Percentiles rank a stretch among this genome's conserved stretches.
phyloP scores from a whole-genome alignment of 805 yeast species.

The Saccharomycopsis synnaedendra region DNA sequence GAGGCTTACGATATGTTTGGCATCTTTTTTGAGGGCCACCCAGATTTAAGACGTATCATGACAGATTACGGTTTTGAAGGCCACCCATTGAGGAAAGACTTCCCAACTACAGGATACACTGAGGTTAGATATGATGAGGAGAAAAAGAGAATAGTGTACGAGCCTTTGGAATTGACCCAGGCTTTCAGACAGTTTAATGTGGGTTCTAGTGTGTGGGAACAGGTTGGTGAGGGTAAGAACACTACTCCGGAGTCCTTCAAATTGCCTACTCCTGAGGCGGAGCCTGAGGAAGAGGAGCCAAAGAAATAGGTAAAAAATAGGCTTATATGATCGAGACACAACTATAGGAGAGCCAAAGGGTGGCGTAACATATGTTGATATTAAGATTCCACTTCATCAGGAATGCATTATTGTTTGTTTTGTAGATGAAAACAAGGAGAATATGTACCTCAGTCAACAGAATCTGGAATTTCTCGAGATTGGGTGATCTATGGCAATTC shows the following conservation, averaged over 20 bases:
- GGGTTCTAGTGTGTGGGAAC: conserved; percentile 87
- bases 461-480: no score
- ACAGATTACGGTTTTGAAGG: conserved; percentile 92
- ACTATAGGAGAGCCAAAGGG: background rate
- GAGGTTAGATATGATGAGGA: conserved; percentile 87
- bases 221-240: conserved; percentile 79
- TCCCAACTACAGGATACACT: conserved; percentile 87
- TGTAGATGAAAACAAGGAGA: no score
- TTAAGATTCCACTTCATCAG: background rate
- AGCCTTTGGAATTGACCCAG: conserved; percentile 83
- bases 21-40: conserved; percentile 79
- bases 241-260: conserved; percentile 71
- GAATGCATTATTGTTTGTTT: background rate
- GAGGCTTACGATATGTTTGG: conserved; percentile 86
- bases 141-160: conserved; percentile 80
- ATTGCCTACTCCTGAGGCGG: conserved; percentile 75
- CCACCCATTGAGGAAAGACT: conserved; percentile 83
- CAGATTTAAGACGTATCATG: conserved; percentile 80
- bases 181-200: conserved; percentile 87
- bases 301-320: conserved; percentile 5
- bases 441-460: no score
- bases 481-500: no score
- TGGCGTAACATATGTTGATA: no score
- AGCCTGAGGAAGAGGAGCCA: conserved; percentile 40
- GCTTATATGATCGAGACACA: background rate